These are phyloP conservation scores for Boletus insuetus DNA, from an alignment of 768 basidiomycete genomes.

Conservation along the genomic window DNA sequence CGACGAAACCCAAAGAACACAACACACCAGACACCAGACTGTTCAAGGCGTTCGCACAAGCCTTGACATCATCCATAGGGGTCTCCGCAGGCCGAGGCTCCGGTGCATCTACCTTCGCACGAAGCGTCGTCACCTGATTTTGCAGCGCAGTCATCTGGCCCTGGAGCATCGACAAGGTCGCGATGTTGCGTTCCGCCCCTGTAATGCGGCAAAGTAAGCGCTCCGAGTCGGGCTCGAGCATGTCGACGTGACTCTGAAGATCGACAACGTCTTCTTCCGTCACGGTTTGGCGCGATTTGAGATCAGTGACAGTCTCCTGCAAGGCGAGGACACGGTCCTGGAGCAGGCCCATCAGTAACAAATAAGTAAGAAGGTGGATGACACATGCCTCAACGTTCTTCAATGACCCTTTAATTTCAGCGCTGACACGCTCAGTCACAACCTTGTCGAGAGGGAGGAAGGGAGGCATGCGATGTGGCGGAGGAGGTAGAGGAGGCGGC, in stretches of 20 bases:
- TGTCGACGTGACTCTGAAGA: constrained; percentile 38
- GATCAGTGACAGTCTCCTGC: constrained; percentile 17
- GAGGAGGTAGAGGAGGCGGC: constrained; percentile 1
- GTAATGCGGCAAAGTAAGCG: constrained; percentile 26
- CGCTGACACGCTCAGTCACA: constrained; percentile 18
- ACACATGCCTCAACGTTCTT: constrained; percentile 21
- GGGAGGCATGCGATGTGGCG: constrained; percentile 8
- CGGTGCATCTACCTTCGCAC: constrained; percentile 18
- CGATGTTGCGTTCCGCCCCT: constrained; percentile 30
- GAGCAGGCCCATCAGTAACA: not conserved
- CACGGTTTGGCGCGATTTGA: constrained; percentile 24
- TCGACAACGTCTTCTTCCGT: constrained; percentile 32
- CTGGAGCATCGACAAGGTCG: constrained; percentile 28
- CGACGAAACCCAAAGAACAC: not conserved
- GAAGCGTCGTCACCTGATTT: constrained; percentile 19
- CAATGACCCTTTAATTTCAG: constrained; percentile 22
- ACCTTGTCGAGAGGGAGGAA: constrained; percentile 13
- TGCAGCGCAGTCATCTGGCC: constrained; percentile 22
- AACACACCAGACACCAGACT: constrained; percentile 43
- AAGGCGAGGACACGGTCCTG: constrained; percentile 26
- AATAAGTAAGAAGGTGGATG: not conserved
- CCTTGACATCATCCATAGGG: constrained; percentile 21
- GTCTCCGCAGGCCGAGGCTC: constrained; percentile 8
- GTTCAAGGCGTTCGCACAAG: constrained; percentile 36
- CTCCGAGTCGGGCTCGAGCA: constrained; percentile 36